Evolutionary conservation across 2,329 filamentous ascomycete species (phyloP).

Genomic region (Teratosphaeria epicoccoides): DNA sequence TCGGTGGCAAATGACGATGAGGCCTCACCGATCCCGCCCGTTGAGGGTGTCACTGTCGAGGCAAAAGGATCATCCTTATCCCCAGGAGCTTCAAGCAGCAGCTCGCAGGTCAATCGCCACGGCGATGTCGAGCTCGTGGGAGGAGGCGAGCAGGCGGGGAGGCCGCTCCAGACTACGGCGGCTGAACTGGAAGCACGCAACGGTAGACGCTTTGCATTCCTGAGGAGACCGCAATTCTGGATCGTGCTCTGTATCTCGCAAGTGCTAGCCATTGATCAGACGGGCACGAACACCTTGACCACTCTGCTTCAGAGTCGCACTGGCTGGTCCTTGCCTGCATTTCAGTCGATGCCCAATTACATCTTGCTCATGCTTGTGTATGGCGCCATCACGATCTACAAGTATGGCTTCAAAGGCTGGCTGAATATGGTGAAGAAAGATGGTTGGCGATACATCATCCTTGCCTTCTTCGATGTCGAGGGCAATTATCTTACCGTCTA

Average conservation of each 20-base stretch:
- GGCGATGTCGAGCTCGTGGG: constrained; percentile 28
- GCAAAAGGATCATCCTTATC: constrained; percentile 20
- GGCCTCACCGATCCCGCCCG: constrained; percentile 5
- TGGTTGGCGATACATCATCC: constrained; percentile 89
- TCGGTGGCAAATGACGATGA: constrained; percentile 5
- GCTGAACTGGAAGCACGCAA: constrained; percentile 32
- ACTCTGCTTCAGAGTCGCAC: constrained; percentile 53
- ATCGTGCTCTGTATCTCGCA: constrained; percentile 65
- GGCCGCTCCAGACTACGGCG: constrained; percentile 28
- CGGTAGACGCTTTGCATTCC: constrained; percentile 53
- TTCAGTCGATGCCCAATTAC: constrained; percentile 95
- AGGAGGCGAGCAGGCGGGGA: constrained; percentile 12
- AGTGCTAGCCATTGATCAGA: constrained; percentile 79
- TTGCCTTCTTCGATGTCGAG: constrained; percentile 87
- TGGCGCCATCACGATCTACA: constrained; percentile 65
- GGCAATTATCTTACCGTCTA: constrained; percentile 98
- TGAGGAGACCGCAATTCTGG: constrained; percentile 81
- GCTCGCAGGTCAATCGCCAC: constrained; percentile 18
- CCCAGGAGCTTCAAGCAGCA: constrained; percentile 11
- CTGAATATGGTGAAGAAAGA: constrained; percentile 52
- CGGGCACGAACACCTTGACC: constrained; percentile 83
- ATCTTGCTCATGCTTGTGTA: constrained; percentile 73
- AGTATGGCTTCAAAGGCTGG: constrained; percentile 67
- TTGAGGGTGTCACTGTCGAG: constrained; percentile 23
- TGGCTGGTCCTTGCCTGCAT: constrained; percentile 76